Percentiles rank a stretch among this genome's conserved stretches.
phyloP scores from a whole-genome alignment of 2,329 filamentous ascomycete genomes.

The Fusarium vanettenii region DNA sequence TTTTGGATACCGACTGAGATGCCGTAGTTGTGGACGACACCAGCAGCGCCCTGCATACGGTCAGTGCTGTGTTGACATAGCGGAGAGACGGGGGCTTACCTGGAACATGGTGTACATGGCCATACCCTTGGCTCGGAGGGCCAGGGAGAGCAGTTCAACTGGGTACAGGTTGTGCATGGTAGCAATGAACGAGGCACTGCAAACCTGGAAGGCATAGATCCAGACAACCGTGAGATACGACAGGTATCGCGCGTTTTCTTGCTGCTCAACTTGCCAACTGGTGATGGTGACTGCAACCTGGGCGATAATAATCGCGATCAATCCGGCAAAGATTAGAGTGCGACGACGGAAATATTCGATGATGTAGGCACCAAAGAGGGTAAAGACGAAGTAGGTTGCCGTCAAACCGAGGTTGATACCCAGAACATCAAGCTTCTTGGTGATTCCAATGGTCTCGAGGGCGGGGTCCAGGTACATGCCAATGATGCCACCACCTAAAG shows the following conservation, averaged over 20 bases:
- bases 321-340: slow-evolving; percentile 34
- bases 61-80: background rate
- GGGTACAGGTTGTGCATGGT: slow-evolving; percentile 41
- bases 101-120: slow-evolving; percentile 40
- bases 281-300: slow-evolving; percentile 39
- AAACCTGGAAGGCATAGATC: slow-evolving; percentile 39
- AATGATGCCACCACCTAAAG: slow-evolving; percentile 24
- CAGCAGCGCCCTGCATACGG: slow-evolving; percentile 21
- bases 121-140: slow-evolving; percentile 40
- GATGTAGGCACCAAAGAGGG: slow-evolving; percentile 33
- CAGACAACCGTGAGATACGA: slow-evolving; percentile 32
- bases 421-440: slow-evolving; percentile 24
- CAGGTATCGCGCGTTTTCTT: background rate
- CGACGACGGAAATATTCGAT: slow-evolving; percentile 34
- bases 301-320: slow-evolving; percentile 30
- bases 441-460: slow-evolving; percentile 30
- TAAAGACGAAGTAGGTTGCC: slow-evolving; percentile 39
- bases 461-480: slow-evolving; percentile 35
- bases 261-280: slow-evolving; percentile 24
- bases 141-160: slow-evolving; percentile 35
- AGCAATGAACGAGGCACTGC: slow-evolving; percentile 39
- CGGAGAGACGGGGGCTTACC: background rate
- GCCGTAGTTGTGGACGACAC: slow-evolving; percentile 37
- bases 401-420: slow-evolving; percentile 36
- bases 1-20: slow-evolving; percentile 35